phyloP scores from a whole-genome alignment of 352 stramenopile species.

The Phytopythium oedochilum region DNA sequence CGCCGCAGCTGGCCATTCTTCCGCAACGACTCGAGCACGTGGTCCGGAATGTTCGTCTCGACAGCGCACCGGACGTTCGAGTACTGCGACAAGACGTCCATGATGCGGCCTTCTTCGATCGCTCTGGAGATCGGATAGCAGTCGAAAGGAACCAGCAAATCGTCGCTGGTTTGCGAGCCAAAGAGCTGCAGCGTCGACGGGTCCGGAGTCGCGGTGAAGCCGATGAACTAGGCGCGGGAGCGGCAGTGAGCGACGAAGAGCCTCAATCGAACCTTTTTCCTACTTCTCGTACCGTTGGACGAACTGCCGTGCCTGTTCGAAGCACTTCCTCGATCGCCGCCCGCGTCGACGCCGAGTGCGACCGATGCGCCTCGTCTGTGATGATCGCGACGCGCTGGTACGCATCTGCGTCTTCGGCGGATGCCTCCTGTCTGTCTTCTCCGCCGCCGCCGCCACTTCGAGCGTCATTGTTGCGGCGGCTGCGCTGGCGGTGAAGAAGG shows the following conservation, averaged over 20 bases:
- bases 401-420: background rate
- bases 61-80: slow-evolving; percentile 44
- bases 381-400: slow-evolving; percentile 76
- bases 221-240: slow-evolving; percentile 52
- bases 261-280: background rate
- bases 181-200: slow-evolving; percentile 64
- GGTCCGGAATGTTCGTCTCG: slow-evolving; percentile 41
- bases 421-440: background rate
- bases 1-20: slow-evolving; percentile 22
- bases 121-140: slow-evolving; percentile 68
- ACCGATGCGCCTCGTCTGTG: slow-evolving; percentile 81
- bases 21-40: slow-evolving; percentile 28
- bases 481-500: slow-evolving; percentile 45
- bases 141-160: slow-evolving; percentile 43
- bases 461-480: background rate
- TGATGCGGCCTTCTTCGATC: slow-evolving; percentile 44
- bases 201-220: slow-evolving; percentile 79
- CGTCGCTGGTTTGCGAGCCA: slow-evolving; percentile 19
- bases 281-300: slow-evolving; percentile 26
- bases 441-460: background rate
- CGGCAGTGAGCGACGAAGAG: background rate
- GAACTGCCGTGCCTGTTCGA: slow-evolving; percentile 24
- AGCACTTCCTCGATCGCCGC: slow-evolving; percentile 67
- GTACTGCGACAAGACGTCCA: slow-evolving; percentile 68
- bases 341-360: slow-evolving; percentile 60